Evolutionary conservation across 1,139 yeast species (phyloP), one percentile per base, ranked within the genome.

Genomic region (Yamadazyma trypodendri): DNA sequence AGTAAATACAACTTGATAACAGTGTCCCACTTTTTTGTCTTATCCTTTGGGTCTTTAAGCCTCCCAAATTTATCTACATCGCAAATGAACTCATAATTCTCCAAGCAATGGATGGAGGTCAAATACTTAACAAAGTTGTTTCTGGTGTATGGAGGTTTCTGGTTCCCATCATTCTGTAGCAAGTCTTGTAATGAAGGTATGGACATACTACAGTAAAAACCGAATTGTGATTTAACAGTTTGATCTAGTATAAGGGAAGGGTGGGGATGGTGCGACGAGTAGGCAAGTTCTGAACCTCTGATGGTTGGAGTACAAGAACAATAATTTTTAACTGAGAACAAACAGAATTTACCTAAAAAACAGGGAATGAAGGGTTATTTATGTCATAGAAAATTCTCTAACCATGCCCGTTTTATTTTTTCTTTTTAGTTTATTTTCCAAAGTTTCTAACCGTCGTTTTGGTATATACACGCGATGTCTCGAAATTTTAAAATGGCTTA

Each of bases 51-150:
- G 32, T 44, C 50, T 18, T 35, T 42, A 12, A 55, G 35, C n/a
- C 38, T 38, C 28, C 54, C 42, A 32, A 52, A 60, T 13, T 46
- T 43, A 42, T 61, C 60, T 25, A 65, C 50, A 35, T 63, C 66
- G 30, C 58, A 39, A 11, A 66, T 48, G 37, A 63, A 66, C 45
- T 65, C 68, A 34, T 59, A 55, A 48, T 66, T 66, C 41, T 67
- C 73, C 31, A 60, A 47, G 47, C 72, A 65, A 44, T 66, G 72
- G 21, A 57, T 55, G 23, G 51, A 42, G 24, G 49, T 39, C 31
- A 67, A 55, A 41, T 52, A 67, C 35, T 50, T 50, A 20, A 55
- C 39, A 40, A 67, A 67, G 31, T 55, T 52, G 10, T 41, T 35
- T 23, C 46, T 43, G 37, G 51, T 56, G 40, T 54, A 58, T 2